These are phyloP conservation scores for Wakefieldia striispora DNA, from an alignment of 768 basidiomycete species.

Conservation along the genomic window DNA sequence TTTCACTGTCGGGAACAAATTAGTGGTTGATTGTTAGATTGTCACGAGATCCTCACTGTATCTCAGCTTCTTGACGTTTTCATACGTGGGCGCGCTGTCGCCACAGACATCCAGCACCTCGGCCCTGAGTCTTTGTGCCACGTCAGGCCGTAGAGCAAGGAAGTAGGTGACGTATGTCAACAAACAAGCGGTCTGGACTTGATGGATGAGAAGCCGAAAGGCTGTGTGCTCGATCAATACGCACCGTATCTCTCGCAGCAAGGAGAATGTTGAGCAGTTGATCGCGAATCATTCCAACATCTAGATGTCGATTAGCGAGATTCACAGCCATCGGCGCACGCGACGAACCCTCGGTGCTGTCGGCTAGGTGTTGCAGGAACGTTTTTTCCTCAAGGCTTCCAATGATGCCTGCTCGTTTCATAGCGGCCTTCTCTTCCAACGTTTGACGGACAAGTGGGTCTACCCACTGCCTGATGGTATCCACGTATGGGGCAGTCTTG, in stretches of 20 bases:
- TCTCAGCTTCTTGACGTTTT: slow-evolving; percentile 56
- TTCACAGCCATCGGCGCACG: neutral
- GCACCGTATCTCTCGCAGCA: slow-evolving; percentile 74
- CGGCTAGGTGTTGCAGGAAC: slow-evolving; percentile 65
- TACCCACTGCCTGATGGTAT: slow-evolving; percentile 42
- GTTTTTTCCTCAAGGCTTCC: slow-evolving; percentile 51
- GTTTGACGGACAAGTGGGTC: slow-evolving; percentile 62
- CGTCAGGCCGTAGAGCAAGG: slow-evolving; percentile 61
- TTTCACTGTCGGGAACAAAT: slow-evolving; percentile 44
- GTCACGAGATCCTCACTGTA: slow-evolving; percentile 49
- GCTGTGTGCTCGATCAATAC: slow-evolving; percentile 19
- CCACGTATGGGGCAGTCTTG: slow-evolving; percentile 33
- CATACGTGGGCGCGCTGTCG: slow-evolving; percentile 49
- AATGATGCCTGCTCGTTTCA: slow-evolving; percentile 37
- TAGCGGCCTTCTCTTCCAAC: slow-evolving; percentile 42
- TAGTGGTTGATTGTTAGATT: slow-evolving; percentile 1
- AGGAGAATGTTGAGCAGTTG: slow-evolving; percentile 76
- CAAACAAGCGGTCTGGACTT: slow-evolving; percentile 58
- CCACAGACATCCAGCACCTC: slow-evolving; percentile 64
- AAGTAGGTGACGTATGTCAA: slow-evolving; percentile 72
- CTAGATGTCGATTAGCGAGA: slow-evolving; percentile 36
- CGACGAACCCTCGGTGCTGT: slow-evolving; percentile 57
- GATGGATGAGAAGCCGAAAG: neutral
- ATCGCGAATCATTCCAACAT: slow-evolving; percentile 65
- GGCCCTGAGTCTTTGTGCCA: slow-evolving; percentile 48